Percentiles rank a stretch among this genome's conserved stretches.
These are phyloP conservation scores for Dactylella cylindrospora DNA, from an alignment of 2,329 filamentous ascomycete species.

Conservation along the genomic window DNA sequence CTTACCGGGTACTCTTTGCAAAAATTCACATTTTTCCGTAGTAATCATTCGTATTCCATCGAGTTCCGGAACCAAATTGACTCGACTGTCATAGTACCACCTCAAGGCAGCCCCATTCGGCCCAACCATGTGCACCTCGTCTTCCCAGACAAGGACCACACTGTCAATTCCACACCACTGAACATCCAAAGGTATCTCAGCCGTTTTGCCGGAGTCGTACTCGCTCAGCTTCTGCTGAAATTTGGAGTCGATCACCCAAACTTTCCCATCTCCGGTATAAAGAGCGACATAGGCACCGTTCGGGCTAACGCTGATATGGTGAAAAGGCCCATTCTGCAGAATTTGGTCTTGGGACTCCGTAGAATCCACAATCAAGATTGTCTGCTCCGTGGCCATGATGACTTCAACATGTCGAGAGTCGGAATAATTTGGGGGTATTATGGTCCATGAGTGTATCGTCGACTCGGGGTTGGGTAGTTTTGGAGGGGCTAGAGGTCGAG, in stretches of 20 bases:
- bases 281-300: constrained; percentile 86
- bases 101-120: constrained; percentile 73
- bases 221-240: constrained; percentile 91
- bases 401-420: constrained; percentile 92
- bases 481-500: constrained; percentile 73
- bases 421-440: constrained; percentile 84
- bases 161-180: constrained; percentile 97
- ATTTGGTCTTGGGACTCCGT: constrained; percentile 88
- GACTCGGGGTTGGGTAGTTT: constrained; percentile 58
- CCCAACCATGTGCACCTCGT: constrained; percentile 92
- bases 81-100: constrained; percentile 86
- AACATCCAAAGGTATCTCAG: constrained; percentile 82
- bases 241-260: constrained; percentile 92
- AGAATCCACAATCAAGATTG: constrained; percentile 82
- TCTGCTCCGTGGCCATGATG: constrained; percentile 78
- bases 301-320: constrained; percentile 84
- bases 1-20: constrained; percentile 80
- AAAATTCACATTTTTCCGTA: constrained; percentile 92
- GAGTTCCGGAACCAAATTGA: constrained; percentile 82
- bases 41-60: constrained; percentile 90
- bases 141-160: constrained; percentile 92
- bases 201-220: constrained; percentile 72
- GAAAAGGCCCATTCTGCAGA: constrained; percentile 88
- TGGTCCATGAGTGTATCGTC: constrained; percentile 80
- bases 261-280: constrained; percentile 79